phyloP scores from a whole-genome alignment of 2,329 filamentous ascomycete species.

The Claviceps capensis region DNA sequence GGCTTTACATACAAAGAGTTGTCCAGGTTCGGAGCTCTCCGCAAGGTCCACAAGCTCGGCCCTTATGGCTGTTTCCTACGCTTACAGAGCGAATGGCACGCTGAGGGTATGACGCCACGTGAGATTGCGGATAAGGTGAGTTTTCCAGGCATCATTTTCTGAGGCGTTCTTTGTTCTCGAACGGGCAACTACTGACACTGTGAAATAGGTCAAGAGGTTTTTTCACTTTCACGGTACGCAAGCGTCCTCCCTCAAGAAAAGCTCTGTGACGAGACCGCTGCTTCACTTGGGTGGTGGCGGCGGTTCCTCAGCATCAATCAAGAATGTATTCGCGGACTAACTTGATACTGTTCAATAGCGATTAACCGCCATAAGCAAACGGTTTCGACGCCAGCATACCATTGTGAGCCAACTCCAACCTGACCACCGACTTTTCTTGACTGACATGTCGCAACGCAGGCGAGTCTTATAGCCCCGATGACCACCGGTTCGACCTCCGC shows the following conservation, averaged over 20 bases:
- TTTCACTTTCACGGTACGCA: background rate
- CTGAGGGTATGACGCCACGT: slow-evolving; percentile 8
- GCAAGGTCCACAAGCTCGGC: slow-evolving; percentile 28
- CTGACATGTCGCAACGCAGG: background rate
- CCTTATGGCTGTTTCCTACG: slow-evolving; percentile 27
- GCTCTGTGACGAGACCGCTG: no score
- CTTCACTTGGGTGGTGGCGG: background rate
- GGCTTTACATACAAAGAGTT: slow-evolving; percentile 29
- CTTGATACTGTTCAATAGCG: background rate
- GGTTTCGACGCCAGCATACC: slow-evolving; percentile 1
- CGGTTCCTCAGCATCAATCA: background rate
- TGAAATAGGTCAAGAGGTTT: slow-evolving; percentile 1
- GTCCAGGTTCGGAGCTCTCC: slow-evolving; percentile 23
- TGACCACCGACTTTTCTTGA: background rate
- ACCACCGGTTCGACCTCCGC: slow-evolving; percentile 8
- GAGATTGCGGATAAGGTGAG: slow-evolving; percentile 16
- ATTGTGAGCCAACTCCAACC: background rate
- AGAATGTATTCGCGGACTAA: background rate
- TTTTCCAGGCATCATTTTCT: background rate
- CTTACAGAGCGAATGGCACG: slow-evolving; percentile 25
- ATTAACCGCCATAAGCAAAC: slow-evolving; percentile 6
- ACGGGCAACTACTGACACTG: background rate
- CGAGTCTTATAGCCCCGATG: slow-evolving; percentile 1
- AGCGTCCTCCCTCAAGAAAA: background rate
- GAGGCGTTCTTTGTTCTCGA: background rate